Evolutionary conservation across 306 rosid species (phyloP), one percentile per base, ranked within the genome.

Genomic region (Purshia tridentata): DNA sequence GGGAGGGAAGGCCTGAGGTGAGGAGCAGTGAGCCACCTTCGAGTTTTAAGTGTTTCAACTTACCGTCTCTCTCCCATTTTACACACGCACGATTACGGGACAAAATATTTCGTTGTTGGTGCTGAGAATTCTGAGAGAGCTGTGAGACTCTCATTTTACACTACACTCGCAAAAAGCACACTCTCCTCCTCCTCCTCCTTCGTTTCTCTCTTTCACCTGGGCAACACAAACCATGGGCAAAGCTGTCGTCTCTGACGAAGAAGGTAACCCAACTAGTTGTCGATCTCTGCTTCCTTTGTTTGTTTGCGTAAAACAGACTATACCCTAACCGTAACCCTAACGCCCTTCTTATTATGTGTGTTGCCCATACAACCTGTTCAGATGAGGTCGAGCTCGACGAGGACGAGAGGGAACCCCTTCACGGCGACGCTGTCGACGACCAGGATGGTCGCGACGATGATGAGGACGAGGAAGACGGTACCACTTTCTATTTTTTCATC

Each of bases 391-490:
- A 86, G 65, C 67, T 85, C 73, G 95, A 84, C 58, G 92, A 87
- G 78, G 93, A 89, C 2, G 96, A 88, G 20, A 83, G 96, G 72
- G 96, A 81, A 55, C 92, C 82, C 16, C 69, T 48, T 14, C 91
- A 84, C 22, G 92, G 88, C 7, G 91, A 83, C 3, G 86, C 76
- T 23, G 63, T 83, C 23, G 91, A 84, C 29, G 85, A 61, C 41
- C 88, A 81, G 53, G 84, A 74, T 8, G 92, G 86, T 0, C 92
- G 85, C 1, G 98, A 90, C 1, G 94, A 90, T 0, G 98, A 93
- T 0, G 96, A 91, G 69, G 92, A 89, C 1, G 96, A 93, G 52
- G 98, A 94, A 20, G 97, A 91, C 3, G 98, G 98, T 93, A 86
- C 18, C 86, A 1, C 12, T 61, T 64, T 72, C 61, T 47, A 23